Evolutionary conservation across 1,139 yeast species (phyloP), one percentile per base, ranked within the genome.

Genomic region (Taiozyma onychis): DNA sequence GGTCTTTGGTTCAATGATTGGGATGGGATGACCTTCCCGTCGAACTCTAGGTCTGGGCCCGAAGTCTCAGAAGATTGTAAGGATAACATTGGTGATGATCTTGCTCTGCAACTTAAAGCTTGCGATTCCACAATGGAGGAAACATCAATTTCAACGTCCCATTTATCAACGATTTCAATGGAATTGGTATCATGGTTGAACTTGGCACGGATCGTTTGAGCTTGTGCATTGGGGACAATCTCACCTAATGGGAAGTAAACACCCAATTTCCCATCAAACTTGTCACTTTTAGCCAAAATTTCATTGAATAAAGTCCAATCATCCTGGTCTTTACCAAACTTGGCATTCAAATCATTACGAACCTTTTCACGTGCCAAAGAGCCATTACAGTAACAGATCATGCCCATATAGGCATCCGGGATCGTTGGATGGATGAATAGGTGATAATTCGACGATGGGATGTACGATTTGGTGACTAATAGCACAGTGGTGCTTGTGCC

Each of bases 341-440:
- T 73, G 28, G 70, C 68, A 61, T 86, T 87, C 41, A 90, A 57
- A 21, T 70, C 73, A 65, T 89, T 85, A 46, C 95, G 73, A 7
- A 90, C 74, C 53, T 77, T 75, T 61, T 90, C 97, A 56, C 97
- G 74, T 0, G 97, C 96, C 48, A 90, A 71, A 0, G 97, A 79
- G 0, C 97, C 97, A 66, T 90, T 90, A 65, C 96, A 87, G 66
- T 90, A 90, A 66, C 97, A 90, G 51, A 90, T 80, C 97, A 90
- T 90, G 35, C 95, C 96, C 97, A 90, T 90, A 66, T 83, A 91
- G 45, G 84, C 81, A 37, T 75, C 76, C 0, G 82, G 79, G 58
- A 86, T 77, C 0, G 95, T 85, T 7, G 97, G 97, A 64, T 90
- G 97, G 53, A 81, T 80, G 70, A 90, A 90, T 57, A 89, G 67